Evolutionary conservation across 257 asterid genomes (phyloP).

Genomic region (Echium plantagineum): DNA sequence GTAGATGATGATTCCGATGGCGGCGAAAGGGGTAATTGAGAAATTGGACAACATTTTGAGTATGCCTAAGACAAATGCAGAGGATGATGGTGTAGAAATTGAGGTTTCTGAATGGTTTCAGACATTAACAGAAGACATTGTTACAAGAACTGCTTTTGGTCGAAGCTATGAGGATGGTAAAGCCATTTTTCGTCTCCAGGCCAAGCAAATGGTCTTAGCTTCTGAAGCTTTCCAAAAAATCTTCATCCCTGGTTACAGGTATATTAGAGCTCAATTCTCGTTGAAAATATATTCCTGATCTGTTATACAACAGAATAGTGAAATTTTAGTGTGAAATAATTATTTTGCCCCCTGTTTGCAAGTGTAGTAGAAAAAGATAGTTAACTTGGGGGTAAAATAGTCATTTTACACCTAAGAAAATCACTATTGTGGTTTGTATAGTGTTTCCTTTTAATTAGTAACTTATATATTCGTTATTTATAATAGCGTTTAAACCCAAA

Average conservation of each 20-base stretch:
- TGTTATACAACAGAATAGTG: too few relatives aligned
- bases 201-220: conserved; percentile 33
- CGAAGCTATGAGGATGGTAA: conserved; percentile 34
- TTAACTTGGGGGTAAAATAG: too few relatives aligned
- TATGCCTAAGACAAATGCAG: not conserved
- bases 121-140: conserved; percentile 34
- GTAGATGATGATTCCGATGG: conserved; percentile 31
- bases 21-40: conserved; percentile 30
- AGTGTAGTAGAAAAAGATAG: too few relatives aligned
- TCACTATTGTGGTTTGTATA: too few relatives aligned
- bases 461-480: too few relatives aligned
- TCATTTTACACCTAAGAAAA: too few relatives aligned
- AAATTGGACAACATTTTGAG: conserved; percentile 31
- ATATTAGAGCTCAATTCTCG: too few relatives aligned
- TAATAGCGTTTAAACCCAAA: too few relatives aligned
- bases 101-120: conserved; percentile 37
- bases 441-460: too few relatives aligned
- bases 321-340: too few relatives aligned
- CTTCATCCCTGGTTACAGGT: conserved; percentile 43
- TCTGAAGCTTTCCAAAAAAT: conserved; percentile 33
- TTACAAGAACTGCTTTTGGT: conserved; percentile 31
- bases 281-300: too few relatives aligned
- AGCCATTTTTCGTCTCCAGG: conserved; percentile 29
- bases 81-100: conserved; percentile 24
- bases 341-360: too few relatives aligned